phyloP scores from a whole-genome alignment of 2,329 filamentous ascomycete genomes.

The Neonectria punicea region DNA sequence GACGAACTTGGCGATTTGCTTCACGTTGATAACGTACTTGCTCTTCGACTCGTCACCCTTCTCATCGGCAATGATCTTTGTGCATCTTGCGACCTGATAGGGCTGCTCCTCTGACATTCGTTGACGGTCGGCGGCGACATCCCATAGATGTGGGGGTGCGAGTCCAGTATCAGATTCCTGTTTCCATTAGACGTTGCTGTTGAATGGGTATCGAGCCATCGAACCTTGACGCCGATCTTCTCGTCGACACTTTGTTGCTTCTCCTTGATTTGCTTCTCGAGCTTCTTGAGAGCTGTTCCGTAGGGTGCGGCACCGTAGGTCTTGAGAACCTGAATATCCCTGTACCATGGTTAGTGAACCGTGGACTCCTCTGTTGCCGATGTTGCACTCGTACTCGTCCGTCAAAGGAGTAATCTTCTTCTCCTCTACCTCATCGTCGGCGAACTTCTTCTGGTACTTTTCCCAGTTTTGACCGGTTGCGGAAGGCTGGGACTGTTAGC shows the following conservation, averaged over 20 bases:
- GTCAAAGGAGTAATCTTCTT: slow-evolving; percentile 99
- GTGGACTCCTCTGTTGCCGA: background rate
- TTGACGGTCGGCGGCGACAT: slow-evolving; percentile 96
- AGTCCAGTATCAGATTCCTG: slow-evolving; percentile 98
- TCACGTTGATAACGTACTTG: slow-evolving; percentile 99
- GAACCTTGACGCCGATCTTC: slow-evolving; percentile 89
- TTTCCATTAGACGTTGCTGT: slow-evolving; percentile 31
- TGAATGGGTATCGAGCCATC: slow-evolving; percentile 32
- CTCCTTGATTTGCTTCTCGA: slow-evolving; percentile 99
- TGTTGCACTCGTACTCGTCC: slow-evolving; percentile 79
- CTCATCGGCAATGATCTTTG: slow-evolving; percentile 98
- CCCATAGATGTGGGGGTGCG: slow-evolving; percentile 98
- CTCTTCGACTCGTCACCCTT: slow-evolving; percentile 94
- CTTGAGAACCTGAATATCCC: slow-evolving; percentile 99
- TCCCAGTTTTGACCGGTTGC: slow-evolving; percentile 96
- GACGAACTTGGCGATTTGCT: slow-evolving; percentile 99
- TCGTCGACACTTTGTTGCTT: slow-evolving; percentile 98
- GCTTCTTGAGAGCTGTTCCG: slow-evolving; percentile 91
- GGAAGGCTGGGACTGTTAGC: slow-evolving; percentile 75
- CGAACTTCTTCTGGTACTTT: slow-evolving; percentile 98
- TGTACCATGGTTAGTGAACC: slow-evolving; percentile 53
- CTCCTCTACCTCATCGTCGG: slow-evolving; percentile 96
- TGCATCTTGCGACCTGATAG: slow-evolving; percentile 96
- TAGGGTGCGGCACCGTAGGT: slow-evolving; percentile 98
- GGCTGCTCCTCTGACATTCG: slow-evolving; percentile 99